Conservation (phyloP, 352 stramenopile genomes). For the Aphanomyces astaci region DNA sequence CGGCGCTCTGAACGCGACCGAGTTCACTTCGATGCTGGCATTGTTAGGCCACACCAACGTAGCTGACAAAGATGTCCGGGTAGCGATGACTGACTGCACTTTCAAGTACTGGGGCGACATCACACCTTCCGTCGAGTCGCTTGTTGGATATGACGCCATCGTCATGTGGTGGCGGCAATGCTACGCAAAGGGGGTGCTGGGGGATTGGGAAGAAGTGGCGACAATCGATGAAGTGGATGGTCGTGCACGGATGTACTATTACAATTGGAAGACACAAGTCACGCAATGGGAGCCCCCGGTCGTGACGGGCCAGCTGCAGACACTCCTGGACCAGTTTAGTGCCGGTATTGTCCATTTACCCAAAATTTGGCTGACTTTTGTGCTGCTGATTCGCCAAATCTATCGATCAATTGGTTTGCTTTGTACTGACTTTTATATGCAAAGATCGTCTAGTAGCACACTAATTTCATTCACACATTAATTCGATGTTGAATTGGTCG, state of each 20-base stretch:
- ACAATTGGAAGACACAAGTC: constrained; percentile 42
- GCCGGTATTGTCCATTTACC: background rate
- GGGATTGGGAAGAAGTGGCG: constrained; percentile 44
- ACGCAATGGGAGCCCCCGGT: constrained; percentile 68
- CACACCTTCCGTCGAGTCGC: background rate
- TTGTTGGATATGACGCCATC: constrained; percentile 6
- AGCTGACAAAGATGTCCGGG: background rate
- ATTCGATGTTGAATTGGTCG: too few relatives aligned
- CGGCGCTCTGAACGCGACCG: background rate
- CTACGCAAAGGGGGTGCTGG: constrained; percentile 38
- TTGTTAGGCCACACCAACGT: constrained; percentile 15
- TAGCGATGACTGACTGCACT: background rate
- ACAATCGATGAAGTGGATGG: constrained; percentile 27
- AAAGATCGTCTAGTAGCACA: too few relatives aligned
- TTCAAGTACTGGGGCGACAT: background rate
- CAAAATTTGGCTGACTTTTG: too few relatives aligned
- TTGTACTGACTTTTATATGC: too few relatives aligned
- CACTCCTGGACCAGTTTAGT: constrained; percentile 41
- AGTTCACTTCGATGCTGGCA: background rate
- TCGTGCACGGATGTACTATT: constrained; percentile 46
- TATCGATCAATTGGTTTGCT: too few relatives aligned
- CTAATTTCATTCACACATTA: too few relatives aligned
- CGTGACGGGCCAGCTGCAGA: constrained; percentile 40
- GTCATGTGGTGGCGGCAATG: constrained; percentile 36
- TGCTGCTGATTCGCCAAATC: too few relatives aligned